Conservation (phyloP, 495 filamentous ascomycete genomes). For the Penicillium ucsense region DNA sequence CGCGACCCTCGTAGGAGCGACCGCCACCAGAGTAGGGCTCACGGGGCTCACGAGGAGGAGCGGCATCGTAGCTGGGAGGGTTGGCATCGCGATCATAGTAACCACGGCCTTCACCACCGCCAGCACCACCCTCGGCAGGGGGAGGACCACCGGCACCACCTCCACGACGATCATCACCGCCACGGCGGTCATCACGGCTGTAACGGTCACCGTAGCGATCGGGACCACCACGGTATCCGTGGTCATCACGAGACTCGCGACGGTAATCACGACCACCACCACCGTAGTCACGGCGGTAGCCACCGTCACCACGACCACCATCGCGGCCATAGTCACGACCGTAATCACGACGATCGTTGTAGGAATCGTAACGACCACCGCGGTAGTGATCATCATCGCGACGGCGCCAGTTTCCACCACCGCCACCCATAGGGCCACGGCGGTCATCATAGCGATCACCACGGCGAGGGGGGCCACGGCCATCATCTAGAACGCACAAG, state of each 20-base stretch:
- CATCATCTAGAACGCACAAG: conserved; percentile 40
- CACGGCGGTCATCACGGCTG: conserved; percentile 50
- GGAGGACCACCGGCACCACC: conserved; percentile 35
- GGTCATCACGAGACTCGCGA: conserved; percentile 39
- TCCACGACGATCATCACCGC: conserved; percentile 33
- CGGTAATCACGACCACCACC: conserved; percentile 35
- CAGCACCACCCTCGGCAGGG: conserved; percentile 15
- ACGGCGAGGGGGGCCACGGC: conserved; percentile 34
- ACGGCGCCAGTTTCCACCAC: conserved; percentile 34
- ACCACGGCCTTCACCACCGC: conserved; percentile 34
- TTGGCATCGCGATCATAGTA: conserved; percentile 19
- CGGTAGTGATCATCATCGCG: conserved; percentile 45
- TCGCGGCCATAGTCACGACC: conserved; percentile 34
- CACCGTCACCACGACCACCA: conserved; percentile 31
- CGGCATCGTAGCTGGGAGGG: conserved; percentile 38
- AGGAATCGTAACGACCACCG: conserved; percentile 44
- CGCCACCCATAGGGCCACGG: conserved; percentile 43
- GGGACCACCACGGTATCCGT: conserved; percentile 44
- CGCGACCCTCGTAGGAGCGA: conserved; percentile 43
- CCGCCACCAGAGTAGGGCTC: conserved; percentile 43
- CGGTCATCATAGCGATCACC: conserved; percentile 46
- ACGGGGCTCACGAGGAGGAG: conserved; percentile 51
- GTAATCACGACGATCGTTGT: conserved; percentile 33
- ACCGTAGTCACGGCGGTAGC: conserved; percentile 35
- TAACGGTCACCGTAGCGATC: conserved; percentile 65